Base-by-base conservation (phyloP, 2,329 filamentous ascomycete species). In the Neurospora sp. region DNA sequence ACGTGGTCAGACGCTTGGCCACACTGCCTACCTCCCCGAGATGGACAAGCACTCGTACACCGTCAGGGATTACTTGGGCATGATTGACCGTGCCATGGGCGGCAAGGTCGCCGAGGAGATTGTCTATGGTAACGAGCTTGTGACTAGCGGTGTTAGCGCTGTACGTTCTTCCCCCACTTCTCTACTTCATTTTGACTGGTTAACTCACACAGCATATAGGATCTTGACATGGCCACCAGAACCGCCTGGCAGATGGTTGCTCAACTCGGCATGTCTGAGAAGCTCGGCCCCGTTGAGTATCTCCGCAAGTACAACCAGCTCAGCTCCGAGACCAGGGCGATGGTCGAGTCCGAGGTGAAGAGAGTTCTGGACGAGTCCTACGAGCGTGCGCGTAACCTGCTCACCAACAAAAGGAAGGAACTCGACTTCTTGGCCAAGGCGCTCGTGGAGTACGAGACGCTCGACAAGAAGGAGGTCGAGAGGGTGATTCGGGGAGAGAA, bases 21-120 rank as follows among this genome's bases (percentile, higher is more conserved):
- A 97, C 73, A 99, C 96, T 0, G 91, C 92, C 73, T 91, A 91
- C 79, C 85, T 99, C 33, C 94, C 94, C 0, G 91, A 96, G 78
- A 93, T 97, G 85, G 94, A 97, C 82, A 93, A 94, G 80, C 93
- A 97, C 77, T 96, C 92, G 12, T 89, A 89, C 80, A 91, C 91
- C n/a, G 93, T 93, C 75, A 88, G 88, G 69, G 92, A 99, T 78
- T 93, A 93, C 75, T 83, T 94, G 68, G 78, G 83, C 19, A 79
- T 84, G 74, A 88, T 87, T 8, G 88, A 98, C 89, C 82, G 91
- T 83, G 89, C 92, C 0, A 80, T 97, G 66, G 87, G 91, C 69
- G 89, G 90, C 66, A 94, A 97, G 79, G 91, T 93, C 4, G 87
- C 91, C 69, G 88, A 93, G 73, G 94, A 98, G 81, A 87, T 99